Percentiles rank a stretch among this genome's conserved stretches.
Evolutionary conservation across 2,329 filamentous ascomycete species (phyloP).

Genomic region (Paecilomyces niveus): DNA sequence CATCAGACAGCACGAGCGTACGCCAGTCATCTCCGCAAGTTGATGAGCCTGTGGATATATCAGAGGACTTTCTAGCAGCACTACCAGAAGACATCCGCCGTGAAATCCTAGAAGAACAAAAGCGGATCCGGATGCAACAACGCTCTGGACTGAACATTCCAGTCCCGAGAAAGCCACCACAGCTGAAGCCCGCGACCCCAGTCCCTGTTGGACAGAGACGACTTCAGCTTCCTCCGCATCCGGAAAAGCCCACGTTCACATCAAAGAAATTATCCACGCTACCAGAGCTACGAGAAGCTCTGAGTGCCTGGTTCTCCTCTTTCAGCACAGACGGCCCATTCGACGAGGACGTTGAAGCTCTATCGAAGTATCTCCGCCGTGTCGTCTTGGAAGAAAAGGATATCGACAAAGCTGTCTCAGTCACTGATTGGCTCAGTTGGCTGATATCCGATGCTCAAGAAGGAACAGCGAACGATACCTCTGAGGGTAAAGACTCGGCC

Average conservation of each 20-base stretch:
- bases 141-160: conserved; percentile 44
- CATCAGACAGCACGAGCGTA: conserved; percentile 7
- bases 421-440: conserved; percentile 59
- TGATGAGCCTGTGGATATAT: conserved; percentile 38
- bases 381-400: conserved; percentile 73
- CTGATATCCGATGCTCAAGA: conserved; percentile 31
- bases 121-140: conserved; percentile 52
- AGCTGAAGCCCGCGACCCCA: conserved; percentile 11
- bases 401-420: conserved; percentile 62
- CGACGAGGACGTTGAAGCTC: conserved; percentile 64
- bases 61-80: conserved; percentile 69
- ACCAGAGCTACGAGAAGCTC: conserved; percentile 63
- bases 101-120: conserved; percentile 72
- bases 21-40: conserved; percentile 20
- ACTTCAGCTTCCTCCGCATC: conserved; percentile 40
- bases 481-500: neutral
- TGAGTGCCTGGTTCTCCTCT: conserved; percentile 67
- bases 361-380: conserved; percentile 63
- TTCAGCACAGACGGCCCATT: conserved; percentile 72
- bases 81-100: conserved; percentile 71
- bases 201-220: conserved; percentile 15
- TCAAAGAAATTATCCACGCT: conserved; percentile 48
- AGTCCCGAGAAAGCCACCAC: conserved; percentile 14
- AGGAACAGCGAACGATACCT: conserved; percentile 33
- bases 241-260: conserved; percentile 55